Evolutionary conservation across 306 rosid genomes (phyloP), one percentile per base, ranked within the genome.

Genomic region (Inga laurina): DNA sequence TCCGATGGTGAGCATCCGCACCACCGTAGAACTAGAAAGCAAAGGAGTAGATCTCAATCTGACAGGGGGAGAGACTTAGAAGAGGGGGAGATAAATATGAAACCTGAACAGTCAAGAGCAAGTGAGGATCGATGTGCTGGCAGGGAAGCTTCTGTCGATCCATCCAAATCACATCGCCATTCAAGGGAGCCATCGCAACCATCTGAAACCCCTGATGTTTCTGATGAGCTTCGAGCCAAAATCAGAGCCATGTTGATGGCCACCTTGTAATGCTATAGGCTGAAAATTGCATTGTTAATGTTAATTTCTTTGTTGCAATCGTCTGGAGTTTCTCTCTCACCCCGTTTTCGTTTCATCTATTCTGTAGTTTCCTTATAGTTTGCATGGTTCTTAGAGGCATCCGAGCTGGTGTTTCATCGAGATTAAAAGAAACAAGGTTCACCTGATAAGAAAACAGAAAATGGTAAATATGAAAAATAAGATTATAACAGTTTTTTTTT

Each of bases 161-260:
- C 84, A 65, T 84, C 81, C 4, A 88, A 83, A 57, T 82, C 86
- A 6, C 6, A 74, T 77, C 71, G 68, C 16, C 72, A 65, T n/a
- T 87, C 80, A 77, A 82, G 77, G 79, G 88, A 85, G 44, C 87
- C 90, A 67, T 86, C 97, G 46, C 91, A 86, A 71, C 82, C 94
- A 27, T 84, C 90, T 4, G 91, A 84, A 81, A 49, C 89, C 52
- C 81, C 89, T 3, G 86, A 85, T 87, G 90, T 92, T 54, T 84
- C 98, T 21, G 93, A 94, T 81, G 97, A 92, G 64, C 94, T 94
- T 72, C 88, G 95, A 84, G 97, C 98, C 82, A 94, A 94, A 91
- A 92, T 94, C 45, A 89, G 93, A 51, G 98, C 94, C 74, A 94
- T 94, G 97, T 87, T 93, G 86, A 88, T 89, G 88, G 90, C 91